phyloP scores from a whole-genome alignment of 2,329 filamentous ascomycete genomes.

The Fusarium papillatum region DNA sequence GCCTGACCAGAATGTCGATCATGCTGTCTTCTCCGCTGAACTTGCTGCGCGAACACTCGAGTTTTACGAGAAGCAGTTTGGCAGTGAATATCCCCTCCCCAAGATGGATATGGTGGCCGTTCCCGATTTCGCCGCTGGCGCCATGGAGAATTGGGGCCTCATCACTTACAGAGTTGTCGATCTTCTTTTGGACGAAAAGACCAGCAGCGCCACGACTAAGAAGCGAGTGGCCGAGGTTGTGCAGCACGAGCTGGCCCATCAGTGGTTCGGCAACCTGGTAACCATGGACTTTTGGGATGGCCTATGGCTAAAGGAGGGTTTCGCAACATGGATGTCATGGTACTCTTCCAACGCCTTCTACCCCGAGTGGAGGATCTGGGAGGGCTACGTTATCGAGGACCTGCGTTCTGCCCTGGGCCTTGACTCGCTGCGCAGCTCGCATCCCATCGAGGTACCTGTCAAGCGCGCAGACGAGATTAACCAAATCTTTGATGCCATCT shows the following conservation, averaged over 20 bases:
- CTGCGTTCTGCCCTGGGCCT: conserved; percentile 89
- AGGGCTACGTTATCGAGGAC: conserved; percentile 94
- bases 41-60: conserved; percentile 90
- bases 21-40: conserved; percentile 91
- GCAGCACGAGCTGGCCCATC: conserved; percentile 96
- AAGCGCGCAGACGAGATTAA: conserved; percentile 97
- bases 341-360: conserved; percentile 96
- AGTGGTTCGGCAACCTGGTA: conserved; percentile 98
- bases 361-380: conserved; percentile 98
- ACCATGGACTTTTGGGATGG: conserved; percentile 99
- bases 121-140: conserved; percentile 94
- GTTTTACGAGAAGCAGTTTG: conserved; percentile 97
- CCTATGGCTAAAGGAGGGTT: conserved; percentile 95
- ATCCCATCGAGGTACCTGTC: conserved; percentile 96
- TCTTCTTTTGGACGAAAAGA: conserved; percentile 91
- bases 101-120: conserved; percentile 75
- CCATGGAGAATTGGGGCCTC: conserved; percentile 99
- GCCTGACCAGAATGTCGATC: conserved; percentile 89
- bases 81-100: conserved; percentile 74
- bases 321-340: conserved; percentile 69
- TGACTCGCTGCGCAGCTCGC: conserved; percentile 93
- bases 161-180: conserved; percentile 92
- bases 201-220: conserved; percentile 88
- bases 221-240: conserved; percentile 96
- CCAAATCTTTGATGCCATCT: conserved; percentile 98